Evolutionary conservation across 805 yeast genomes (phyloP).

Genomic region (Candida dendrica): DNA sequence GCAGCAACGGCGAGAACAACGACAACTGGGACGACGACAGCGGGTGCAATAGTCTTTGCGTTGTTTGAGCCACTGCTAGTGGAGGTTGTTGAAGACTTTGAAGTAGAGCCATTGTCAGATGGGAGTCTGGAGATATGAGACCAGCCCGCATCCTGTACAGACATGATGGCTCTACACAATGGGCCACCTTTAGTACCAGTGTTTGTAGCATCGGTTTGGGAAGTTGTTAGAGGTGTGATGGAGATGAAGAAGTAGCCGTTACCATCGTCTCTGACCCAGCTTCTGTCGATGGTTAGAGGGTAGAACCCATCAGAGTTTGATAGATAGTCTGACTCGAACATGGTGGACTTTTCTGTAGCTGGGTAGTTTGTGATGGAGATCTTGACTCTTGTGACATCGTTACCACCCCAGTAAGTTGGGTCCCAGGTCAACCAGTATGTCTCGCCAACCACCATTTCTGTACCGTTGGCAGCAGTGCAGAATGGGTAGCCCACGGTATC

Average conservation of each 20-base stretch:
- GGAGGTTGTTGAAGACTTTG: conserved; percentile 13
- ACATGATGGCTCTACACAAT: conserved; percentile 27
- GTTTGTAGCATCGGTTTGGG: conserved; percentile 27
- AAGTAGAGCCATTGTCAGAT: conserved; percentile 34
- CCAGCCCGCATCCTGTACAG: conserved; percentile 22
- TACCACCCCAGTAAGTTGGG: conserved; percentile 34
- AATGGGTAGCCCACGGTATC: conserved; percentile 30
- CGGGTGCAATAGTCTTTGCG: conserved; percentile 31
- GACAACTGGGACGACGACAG: conserved; percentile 36
- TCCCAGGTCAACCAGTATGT: conserved; percentile 45
- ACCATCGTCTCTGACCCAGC: conserved; percentile 17
- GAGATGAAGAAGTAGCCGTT: conserved; percentile 31
- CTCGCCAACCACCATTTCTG: conserved; percentile 39
- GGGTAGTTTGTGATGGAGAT: conserved; percentile 29
- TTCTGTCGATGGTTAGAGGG: conserved; percentile 26
- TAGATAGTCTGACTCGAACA: conserved; percentile 27
- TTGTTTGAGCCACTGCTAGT: conserved; percentile 7
- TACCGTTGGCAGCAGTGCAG: conserved; percentile 32
- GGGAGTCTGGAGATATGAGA: conserved; percentile 31
- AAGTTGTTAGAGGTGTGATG: conserved; percentile 30
- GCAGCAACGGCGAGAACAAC: conserved; percentile 22
- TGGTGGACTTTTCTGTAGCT: conserved; percentile 21
- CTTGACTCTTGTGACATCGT: conserved; percentile 26
- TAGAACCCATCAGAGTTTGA: conserved; percentile 32
- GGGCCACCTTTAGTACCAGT: conserved; percentile 35